These are phyloP conservation scores for Furcasterigmium sp. DNA, from an alignment of 2,329 filamentous ascomycete genomes.

Conservation along the genomic window DNA sequence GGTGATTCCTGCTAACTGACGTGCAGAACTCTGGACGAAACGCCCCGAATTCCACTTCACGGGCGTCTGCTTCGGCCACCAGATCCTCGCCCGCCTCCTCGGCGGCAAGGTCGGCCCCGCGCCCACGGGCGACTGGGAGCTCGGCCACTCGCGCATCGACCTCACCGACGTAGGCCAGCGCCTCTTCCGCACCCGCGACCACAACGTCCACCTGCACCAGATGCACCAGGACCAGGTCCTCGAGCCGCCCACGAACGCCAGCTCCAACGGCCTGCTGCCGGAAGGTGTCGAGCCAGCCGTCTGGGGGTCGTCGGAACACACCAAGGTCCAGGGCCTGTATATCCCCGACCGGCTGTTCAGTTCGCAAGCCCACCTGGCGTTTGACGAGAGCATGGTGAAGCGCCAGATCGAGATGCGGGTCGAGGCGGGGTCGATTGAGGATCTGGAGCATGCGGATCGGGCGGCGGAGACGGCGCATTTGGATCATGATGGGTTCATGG, in stretches of 20 bases:
- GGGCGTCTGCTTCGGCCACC: slow-evolving; percentile 78
- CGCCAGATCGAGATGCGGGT: slow-evolving; percentile 58
- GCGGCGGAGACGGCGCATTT: slow-evolving; percentile 56
- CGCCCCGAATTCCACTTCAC: slow-evolving; percentile 54
- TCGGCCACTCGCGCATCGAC: slow-evolving; percentile 60
- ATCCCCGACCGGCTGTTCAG: slow-evolving; percentile 58
- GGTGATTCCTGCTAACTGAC: slow-evolving; percentile 15
- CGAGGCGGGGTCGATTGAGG: slow-evolving; percentile 55
- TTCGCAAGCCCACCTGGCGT: slow-evolving; percentile 77
- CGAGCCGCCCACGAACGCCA: slow-evolving; percentile 50
- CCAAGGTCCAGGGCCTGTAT: slow-evolving; percentile 71
- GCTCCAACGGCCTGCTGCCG: slow-evolving; percentile 28
- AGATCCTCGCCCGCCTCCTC: slow-evolving; percentile 68
- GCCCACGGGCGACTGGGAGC: slow-evolving; percentile 64
- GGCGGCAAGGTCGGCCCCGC: slow-evolving; percentile 62
- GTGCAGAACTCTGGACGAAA: slow-evolving; percentile 39
- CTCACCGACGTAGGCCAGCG: slow-evolving; percentile 62
- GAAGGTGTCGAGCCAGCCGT: slow-evolving; percentile 34
- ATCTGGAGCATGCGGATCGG: slow-evolving; percentile 55
- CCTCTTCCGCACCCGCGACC: slow-evolving; percentile 55
- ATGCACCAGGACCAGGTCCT: slow-evolving; percentile 76
- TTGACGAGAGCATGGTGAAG: slow-evolving; percentile 62
- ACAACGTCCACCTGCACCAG: slow-evolving; percentile 58
- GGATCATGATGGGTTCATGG: slow-evolving; percentile 64
- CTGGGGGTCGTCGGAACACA: slow-evolving; percentile 60